Evolutionary conservation across 345 rosid genomes (phyloP).

Genomic region (Isatis tinctoria): DNA sequence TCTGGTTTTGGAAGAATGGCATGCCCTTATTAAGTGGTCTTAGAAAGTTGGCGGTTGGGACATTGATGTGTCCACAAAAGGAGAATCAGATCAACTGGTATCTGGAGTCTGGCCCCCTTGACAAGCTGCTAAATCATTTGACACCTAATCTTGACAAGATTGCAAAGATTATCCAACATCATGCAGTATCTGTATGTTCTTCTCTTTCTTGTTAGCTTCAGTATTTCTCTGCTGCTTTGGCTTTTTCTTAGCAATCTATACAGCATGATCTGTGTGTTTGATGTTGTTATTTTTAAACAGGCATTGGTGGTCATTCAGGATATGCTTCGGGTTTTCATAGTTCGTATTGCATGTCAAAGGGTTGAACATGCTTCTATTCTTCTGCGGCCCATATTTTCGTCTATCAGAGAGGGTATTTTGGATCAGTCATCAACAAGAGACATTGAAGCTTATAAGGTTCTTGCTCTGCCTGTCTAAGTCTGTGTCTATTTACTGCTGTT

Average conservation of each 20-base stretch:
- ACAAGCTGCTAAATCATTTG: constrained; percentile 73
- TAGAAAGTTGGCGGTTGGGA: constrained; percentile 77
- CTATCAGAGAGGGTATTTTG: constrained; percentile 49
- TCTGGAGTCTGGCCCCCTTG: constrained; percentile 61
- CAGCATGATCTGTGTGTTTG: constrained; percentile 13
- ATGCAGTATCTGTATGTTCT: constrained; percentile 82
- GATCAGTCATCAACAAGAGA: constrained; percentile 47
- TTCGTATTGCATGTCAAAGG: constrained; percentile 77
- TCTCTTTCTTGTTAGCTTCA: constrained; percentile 22
- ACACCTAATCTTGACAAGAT: constrained; percentile 82
- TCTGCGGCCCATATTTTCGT: constrained; percentile 65
- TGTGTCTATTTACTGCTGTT: constrained; percentile 15
- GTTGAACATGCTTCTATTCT: constrained; percentile 69
- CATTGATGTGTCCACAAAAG: constrained; percentile 79
- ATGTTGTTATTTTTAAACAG: constrained; percentile 40
- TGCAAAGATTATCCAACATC: constrained; percentile 82
- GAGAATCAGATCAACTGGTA: constrained; percentile 88
- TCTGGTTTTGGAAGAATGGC: constrained; percentile 92
- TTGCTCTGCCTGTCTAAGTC: constrained; percentile 23
- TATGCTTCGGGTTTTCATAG: constrained; percentile 89
- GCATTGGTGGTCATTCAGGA: constrained; percentile 82
- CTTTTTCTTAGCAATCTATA: constrained; percentile 18
- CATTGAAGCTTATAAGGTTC: constrained; percentile 73
- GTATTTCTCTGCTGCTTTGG: constrained; percentile 18
- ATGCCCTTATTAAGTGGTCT: constrained; percentile 91